Percentiles rank a stretch among this genome's conserved stretches.
Conservation (phyloP, 129 eudicot species). For the Mikania micrantha region DNA sequence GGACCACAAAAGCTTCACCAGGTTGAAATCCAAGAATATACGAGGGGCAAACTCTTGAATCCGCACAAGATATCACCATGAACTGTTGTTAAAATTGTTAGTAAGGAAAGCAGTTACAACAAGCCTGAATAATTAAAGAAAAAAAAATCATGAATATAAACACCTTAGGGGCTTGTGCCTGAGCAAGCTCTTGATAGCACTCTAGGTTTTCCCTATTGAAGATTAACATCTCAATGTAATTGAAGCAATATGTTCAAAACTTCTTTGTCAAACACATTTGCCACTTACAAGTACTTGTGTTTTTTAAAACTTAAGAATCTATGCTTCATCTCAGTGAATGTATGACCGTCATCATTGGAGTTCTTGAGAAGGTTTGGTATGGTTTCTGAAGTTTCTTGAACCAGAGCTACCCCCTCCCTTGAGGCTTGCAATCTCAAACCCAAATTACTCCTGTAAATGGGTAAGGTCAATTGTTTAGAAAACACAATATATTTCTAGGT, state of each 20-base stretch:
- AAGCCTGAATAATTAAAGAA: not conserved
- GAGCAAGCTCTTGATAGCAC: constrained; percentile 60
- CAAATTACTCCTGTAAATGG: constrained; percentile 39
- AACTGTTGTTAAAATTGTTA: constrained; percentile 60
- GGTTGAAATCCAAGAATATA: constrained; percentile 87
- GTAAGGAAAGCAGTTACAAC: constrained; percentile 12
- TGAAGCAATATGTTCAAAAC: not conserved
- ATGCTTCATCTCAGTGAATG: constrained; percentile 56
- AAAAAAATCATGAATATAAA: not conserved
- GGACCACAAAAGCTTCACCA: constrained; percentile 85
- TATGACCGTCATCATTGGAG: constrained; percentile 33
- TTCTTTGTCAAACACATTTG: not conserved
- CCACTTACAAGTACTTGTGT: constrained; percentile 71
- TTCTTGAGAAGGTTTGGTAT: constrained; percentile 18
- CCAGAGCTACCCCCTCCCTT: constrained; percentile 33
- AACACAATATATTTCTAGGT: not conserved
- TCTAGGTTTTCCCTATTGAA: constrained; percentile 63
- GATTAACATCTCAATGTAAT: constrained; percentile 1
- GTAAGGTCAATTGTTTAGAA: not conserved
- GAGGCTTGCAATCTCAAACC: constrained; percentile 52
- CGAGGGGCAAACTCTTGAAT: constrained; percentile 94
- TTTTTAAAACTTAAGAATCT: constrained; percentile 71
- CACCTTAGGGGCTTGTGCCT: constrained; percentile 86
- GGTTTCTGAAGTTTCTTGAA: constrained; percentile 30
- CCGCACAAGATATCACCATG: constrained; percentile 93